These are phyloP conservation scores for Volvox carteri DNA, from an alignment of 163 green algal species.

Conservation along the genomic window DNA sequence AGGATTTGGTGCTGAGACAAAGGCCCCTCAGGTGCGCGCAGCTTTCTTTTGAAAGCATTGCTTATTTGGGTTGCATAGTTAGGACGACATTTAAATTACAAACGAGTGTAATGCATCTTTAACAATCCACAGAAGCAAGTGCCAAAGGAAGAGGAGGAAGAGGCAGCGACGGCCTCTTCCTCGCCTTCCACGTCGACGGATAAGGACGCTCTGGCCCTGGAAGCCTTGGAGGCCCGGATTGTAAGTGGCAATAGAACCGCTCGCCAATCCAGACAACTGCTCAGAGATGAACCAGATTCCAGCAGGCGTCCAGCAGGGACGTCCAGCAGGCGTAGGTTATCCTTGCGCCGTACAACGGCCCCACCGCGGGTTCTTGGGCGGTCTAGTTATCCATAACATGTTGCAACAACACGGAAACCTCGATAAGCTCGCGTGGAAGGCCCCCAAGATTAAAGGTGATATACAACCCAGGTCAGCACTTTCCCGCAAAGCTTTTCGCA, in stretches of 20 bases:
- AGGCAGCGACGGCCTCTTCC: neutral
- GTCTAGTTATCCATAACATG: too few relatives aligned
- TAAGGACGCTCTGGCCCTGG: constrained; percentile 24
- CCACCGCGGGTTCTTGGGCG: too few relatives aligned
- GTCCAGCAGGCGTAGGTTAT: too few relatives aligned
- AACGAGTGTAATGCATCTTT: neutral
- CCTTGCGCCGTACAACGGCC: too few relatives aligned
- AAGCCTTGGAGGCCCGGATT: constrained; percentile 50
- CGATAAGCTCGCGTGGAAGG: too few relatives aligned
- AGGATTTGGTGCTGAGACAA: constrained; percentile 39
- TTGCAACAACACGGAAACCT: too few relatives aligned
- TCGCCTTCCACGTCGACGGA: neutral
- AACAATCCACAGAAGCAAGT: constrained; percentile 5
- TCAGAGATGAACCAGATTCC: too few relatives aligned
- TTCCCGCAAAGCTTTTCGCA: too few relatives aligned
- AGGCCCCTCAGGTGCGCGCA: neutral
- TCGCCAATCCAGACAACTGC: too few relatives aligned
- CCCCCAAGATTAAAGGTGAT: too few relatives aligned
- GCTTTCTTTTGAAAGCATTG: neutral
- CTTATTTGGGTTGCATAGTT: constrained; percentile 4
- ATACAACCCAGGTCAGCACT: too few relatives aligned
- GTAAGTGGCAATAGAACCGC: constrained; percentile 34
- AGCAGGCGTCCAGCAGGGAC: too few relatives aligned
- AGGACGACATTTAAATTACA: neutral
- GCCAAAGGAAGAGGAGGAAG: constrained; percentile 15